phyloP scores from a whole-genome alignment of 306 rosid genomes.

The Castanea crenata region DNA sequence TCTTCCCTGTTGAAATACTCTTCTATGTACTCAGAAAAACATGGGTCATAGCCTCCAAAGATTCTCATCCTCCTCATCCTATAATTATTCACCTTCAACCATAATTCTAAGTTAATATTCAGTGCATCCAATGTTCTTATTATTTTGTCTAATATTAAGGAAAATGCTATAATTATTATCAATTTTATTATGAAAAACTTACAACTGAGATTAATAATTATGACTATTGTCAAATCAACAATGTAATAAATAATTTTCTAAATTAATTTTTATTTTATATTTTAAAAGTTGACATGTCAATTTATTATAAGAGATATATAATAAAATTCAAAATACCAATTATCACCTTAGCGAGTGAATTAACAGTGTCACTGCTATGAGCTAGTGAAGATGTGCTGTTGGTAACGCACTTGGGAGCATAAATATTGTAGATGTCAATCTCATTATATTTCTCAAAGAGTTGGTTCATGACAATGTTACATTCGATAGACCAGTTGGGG shows the following conservation, averaged over 20 bases:
- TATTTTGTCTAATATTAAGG: neutral
- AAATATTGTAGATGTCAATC: conserved; percentile 58
- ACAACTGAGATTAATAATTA: too few relatives aligned
- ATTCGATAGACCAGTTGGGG: conserved; percentile 39
- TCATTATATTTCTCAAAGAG: conserved; percentile 38
- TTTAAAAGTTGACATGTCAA: too few relatives aligned
- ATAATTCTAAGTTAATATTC: neutral
- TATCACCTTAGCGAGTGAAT: conserved; percentile 32
- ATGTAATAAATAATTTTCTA: too few relatives aligned
- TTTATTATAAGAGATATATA: too few relatives aligned
- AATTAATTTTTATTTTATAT: too few relatives aligned
- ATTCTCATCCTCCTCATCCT: conserved; percentile 37
- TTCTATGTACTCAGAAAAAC: conserved; percentile 48
- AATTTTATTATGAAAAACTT: too few relatives aligned
- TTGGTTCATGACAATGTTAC: conserved; percentile 38
- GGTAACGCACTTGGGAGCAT: conserved; percentile 39
- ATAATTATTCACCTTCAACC: conserved; percentile 11
- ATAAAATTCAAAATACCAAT: neutral
- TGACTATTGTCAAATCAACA: too few relatives aligned
- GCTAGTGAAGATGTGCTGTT: conserved; percentile 33
- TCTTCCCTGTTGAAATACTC: conserved; percentile 45
- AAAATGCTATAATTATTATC: neutral
- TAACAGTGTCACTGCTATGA: neutral
- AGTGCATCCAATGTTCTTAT: neutral
- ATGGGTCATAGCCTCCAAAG: conserved; percentile 57